Percentiles rank a stretch among this genome's conserved stretches.
Conservation (phyloP, 1,139 yeast species). For the Kodamaea fungicola region DNA sequence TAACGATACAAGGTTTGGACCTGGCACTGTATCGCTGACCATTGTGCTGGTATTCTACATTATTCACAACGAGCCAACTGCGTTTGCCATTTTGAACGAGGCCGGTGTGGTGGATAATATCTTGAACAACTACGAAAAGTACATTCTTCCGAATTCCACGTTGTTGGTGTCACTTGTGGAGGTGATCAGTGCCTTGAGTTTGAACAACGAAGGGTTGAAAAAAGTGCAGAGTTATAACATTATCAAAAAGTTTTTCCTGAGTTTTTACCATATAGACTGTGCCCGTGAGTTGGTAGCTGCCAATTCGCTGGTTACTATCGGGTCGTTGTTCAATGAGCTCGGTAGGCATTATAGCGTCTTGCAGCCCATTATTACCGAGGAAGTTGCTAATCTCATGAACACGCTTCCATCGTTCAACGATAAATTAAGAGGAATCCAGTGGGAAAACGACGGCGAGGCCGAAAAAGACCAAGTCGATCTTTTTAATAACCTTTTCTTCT, state of each 20-base stretch:
- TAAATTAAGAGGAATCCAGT: not conserved
- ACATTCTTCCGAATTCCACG: constrained; percentile 56
- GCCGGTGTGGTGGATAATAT: constrained; percentile 70
- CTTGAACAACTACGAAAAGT: constrained; percentile 49
- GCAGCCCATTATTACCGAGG: constrained; percentile 55
- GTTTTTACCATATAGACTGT: constrained; percentile 45
- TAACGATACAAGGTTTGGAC: constrained; percentile 65
- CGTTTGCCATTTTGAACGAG: constrained; percentile 76
- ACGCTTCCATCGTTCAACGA: constrained; percentile 33
- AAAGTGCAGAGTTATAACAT: constrained; percentile 48
- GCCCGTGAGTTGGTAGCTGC: constrained; percentile 49
- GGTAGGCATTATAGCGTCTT: constrained; percentile 79
- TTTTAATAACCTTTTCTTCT: constrained; percentile 45
- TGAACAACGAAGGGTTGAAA: constrained; percentile 69
- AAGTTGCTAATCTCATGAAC: constrained; percentile 46
- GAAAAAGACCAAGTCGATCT: not conserved
- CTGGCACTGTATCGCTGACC: constrained; percentile 59
- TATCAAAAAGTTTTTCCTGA: constrained; percentile 48
- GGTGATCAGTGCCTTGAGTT: constrained; percentile 77
- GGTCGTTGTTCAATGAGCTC: constrained; percentile 73
- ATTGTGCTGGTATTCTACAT: constrained; percentile 68
- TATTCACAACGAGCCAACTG: constrained; percentile 89
- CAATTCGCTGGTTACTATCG: constrained; percentile 49
- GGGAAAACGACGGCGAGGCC: not conserved
- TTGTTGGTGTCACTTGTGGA: constrained; percentile 67